Evolutionary conservation across 2,329 filamentous ascomycete species (phyloP), one percentile per base, ranked within the genome.

Genomic region (Fusarium sp.): DNA sequence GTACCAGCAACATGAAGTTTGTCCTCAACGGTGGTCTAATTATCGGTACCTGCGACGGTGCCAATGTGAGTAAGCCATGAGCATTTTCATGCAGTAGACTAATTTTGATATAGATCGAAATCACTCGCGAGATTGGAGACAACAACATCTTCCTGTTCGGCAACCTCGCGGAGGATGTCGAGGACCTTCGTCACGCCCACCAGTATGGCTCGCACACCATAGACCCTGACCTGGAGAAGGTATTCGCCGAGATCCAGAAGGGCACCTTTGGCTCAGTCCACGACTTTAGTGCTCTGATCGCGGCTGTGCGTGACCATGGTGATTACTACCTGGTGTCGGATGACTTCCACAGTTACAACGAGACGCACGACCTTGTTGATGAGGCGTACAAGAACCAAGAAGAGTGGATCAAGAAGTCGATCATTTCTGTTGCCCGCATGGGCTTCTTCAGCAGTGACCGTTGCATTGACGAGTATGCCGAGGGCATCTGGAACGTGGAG

Each of bases 1-100:
- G 96, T 72, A 98, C 95, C 14, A 97, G 94, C 80, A 99, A 99
- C 90, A 99, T 99, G 96, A 99, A 99, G 85, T 99, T 99, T 83
- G 96, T 98, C 16, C 89, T 99, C 79, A 99, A 98, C 79, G 96
- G 96, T 74, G 96, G 96, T 73, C 87, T 99, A 71, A 97, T 99
- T 80, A 99, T 99, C 77, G 96, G 96, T 78, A 99, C 96, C 22
- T 98, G 96, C 81, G 96, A 99, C 80, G 96, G 96, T 81, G 96
- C 96, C 73, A 99, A 99, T 80, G 94, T 96, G 88, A 88, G 92
- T 87, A 14, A 47, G 27, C 47, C 29, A 16, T 10, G 31, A 14
- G 24, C 7, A 22, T 47, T 37, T 9, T n/a, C 1, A 8, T 3
- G 40, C 11, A 42, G 10, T 35, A 40, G 14, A 52, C 74, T 77